Base-by-base conservation (phyloP, 768 basidiomycete species). In the Boletus eberwhitei region DNA sequence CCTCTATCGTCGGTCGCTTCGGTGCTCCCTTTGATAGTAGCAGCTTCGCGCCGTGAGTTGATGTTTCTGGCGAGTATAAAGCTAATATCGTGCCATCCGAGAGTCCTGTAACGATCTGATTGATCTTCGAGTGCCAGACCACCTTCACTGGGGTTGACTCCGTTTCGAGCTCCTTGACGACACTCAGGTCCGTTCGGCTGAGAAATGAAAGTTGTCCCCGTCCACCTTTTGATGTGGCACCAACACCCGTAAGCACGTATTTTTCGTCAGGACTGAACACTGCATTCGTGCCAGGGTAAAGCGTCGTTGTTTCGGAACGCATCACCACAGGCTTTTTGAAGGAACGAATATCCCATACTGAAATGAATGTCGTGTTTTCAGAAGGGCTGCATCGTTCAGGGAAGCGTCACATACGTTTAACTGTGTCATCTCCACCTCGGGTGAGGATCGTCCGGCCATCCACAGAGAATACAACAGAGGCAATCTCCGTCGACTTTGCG, bases 71-170 rank as follows among this genome's bases (percentile, higher is more conserved):
- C 38, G 96, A 98, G 74, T 99, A 98, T 41, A 98, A 77, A 47
- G 97, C 92, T 54, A 85, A 83, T 62, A 98, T 85, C 59, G 87
- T 80, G 21, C 97, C 97, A 57, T 85, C 90, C 16, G 97, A 88
- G 43, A 94, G 79, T 4, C 93, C 90, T 37, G 90, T 80, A 54
- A 98, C 77, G 64, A 99, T 90, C 89, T 98, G 70, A 76, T 99
- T 99, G 78, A 99, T 98, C 73, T 90, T 92, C 7, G 91, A 84
- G 75, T 98, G 97, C 97, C 97, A 99, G 26, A 81, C 73, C 3
- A 98, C 90, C 65, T 87, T 89, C 53, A 99, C 90, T 11, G 97
- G 93, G 35, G 86, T 89, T 24, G 86, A 79, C 41, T 85, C 86
- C 63, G 90, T 82, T 52, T 79, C 82, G 41, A 93, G 62, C 40